Evolutionary conservation across 352 stramenopile species (phyloP), one percentile per base, ranked within the genome.

Genomic region (Blastocystis sp.): DNA sequence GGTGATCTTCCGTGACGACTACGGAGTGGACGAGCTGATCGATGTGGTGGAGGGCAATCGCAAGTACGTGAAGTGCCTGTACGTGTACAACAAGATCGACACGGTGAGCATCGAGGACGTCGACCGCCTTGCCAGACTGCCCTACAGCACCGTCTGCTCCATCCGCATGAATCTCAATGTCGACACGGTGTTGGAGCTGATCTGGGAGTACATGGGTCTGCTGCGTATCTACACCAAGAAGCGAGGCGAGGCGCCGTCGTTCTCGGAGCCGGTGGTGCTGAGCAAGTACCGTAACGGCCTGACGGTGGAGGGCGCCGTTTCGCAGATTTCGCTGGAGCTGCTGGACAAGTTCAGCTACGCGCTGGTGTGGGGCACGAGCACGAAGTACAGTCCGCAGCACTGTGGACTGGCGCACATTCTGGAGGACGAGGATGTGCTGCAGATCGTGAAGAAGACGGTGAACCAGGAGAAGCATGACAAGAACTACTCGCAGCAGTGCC

Each of bases 81-180:
- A 99, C 91, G 94, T 98, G 87, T 99, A 99, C 94, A 99, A 99
- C 92, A 99, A 99, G 92, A 98, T 99, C 90, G 97, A 99, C 91
- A 97, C 96, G 19, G 93, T 99, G 77, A 98, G 94, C 7, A 98
- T 99, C 78, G 97, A 99, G 92, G 96, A 99, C 90, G 94, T 99
- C 2, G 60, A 88, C 40, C 60, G 45, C 38, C 52, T 88, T 4
- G 60, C 60, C 23, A 53, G 60, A 82, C 78, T 79, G 14, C 78
- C 64, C 19, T 53, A 74, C 78, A 88, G 78, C 48, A 88, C 78
- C 19, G 60, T 88, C 4, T 88, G 64, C 1, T 79, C 60, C 9
- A 62, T 88, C 2, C 66, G 48, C 38, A 93, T 97, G 81, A 90
- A 98, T 91, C 94, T 98, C 45, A 99, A 99, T 91, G 96, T 99